These are phyloP conservation scores for Ramichloridium luteum DNA, from an alignment of 2,329 filamentous ascomycete species.

Conservation along the genomic window DNA sequence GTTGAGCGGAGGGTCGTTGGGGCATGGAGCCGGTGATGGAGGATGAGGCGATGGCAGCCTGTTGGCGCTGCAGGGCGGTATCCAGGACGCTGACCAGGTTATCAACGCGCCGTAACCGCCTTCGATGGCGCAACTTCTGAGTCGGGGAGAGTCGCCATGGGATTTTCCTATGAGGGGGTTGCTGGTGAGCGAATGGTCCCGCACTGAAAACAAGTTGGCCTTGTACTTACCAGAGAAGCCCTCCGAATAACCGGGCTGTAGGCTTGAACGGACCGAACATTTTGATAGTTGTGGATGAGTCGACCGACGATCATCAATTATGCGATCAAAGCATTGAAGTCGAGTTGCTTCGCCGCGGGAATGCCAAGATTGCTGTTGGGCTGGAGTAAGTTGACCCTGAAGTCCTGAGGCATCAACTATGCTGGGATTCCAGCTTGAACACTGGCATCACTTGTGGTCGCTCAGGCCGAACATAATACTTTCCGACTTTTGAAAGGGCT, in stretches of 20 bases:
- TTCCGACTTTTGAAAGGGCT: no score
- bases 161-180: constrained; percentile 61
- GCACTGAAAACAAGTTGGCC: constrained; percentile 1
- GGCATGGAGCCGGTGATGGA: constrained; percentile 4
- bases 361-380: constrained; percentile 13
- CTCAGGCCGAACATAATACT: no score
- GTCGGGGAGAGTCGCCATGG: constrained; percentile 89
- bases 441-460: no score
- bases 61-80: constrained; percentile 54
- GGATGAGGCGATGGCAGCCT: constrained; percentile 26
- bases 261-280: constrained; percentile 82
- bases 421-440: no score
- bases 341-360: constrained; percentile 9
- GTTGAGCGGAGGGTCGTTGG: constrained; percentile 2
- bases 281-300: no score
- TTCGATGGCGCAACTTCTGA: constrained; percentile 78
- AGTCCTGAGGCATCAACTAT: no score
- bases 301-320: no score
- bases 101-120: constrained; percentile 75
- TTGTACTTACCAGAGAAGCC: constrained; percentile 63
- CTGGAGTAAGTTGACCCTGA: no score
- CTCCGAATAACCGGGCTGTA: constrained; percentile 62
- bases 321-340: constrained; percentile 2
- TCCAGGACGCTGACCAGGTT: constrained; percentile 73
- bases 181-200: not conserved